Evolutionary conservation across 345 rosid genomes (phyloP), one percentile per base, ranked within the genome.

Genomic region (Aegle marmelos): DNA sequence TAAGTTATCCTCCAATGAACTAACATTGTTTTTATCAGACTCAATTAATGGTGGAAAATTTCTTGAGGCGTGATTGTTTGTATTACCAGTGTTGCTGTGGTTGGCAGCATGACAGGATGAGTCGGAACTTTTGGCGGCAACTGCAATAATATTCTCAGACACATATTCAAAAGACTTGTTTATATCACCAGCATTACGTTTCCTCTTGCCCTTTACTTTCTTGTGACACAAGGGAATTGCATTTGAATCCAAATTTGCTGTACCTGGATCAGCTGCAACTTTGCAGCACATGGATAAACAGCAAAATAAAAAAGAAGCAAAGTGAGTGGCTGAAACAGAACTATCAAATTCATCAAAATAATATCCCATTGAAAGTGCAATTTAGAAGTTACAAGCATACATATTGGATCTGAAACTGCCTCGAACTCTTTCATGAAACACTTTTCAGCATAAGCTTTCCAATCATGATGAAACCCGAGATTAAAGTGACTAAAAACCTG

Each of bases 401-500:
- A 30, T 30, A 87, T 87, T 73, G 72, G 76, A 71, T 77, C 74
- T 10, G 22, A 48, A 5, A 33, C 68, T 28, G 76, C 21, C 62
- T 72, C 4, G 25, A 65, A 65, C 45, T 53, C 77, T 79, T 82
- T 79, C 74, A 54, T 50, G 16, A 86, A 80, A 79, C 73, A 86
- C 25, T 74, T 73, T 77, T 79, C 78, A 77, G 80, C 88, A 65
- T 34, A 75, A 67, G 73, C 85, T 82, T 94, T 91, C 99, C 98
- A 91, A 75, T 77, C 10, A 74, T 82, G 84, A 84, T 98, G 98
- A 87, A 96, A 96, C 5, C 98, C 99, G 78, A 91, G 79, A 76
- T 83, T 54, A 83, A 96, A 93, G 68, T 89, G 85, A 63, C 74
- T 76, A 33, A 80, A 83, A 68, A 90, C 89, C 99, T 96, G 88